Percentiles rank a stretch among this genome's conserved stretches.
phyloP scores from a whole-genome alignment of 371 early-diverging fungal genomes.

The Lichtheimia ramosa region DNA sequence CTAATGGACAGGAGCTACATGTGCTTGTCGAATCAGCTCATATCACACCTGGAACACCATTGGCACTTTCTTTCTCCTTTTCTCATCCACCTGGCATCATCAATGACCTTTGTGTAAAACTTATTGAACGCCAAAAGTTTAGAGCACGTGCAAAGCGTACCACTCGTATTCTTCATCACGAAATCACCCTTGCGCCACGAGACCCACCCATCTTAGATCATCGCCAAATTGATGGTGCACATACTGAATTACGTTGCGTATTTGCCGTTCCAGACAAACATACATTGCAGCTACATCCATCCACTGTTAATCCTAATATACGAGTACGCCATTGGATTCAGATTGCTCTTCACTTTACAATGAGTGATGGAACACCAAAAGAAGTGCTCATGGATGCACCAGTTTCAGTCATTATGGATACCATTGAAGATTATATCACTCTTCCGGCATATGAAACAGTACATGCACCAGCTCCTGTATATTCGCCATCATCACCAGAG shows the following conservation, averaged over 20 bases:
- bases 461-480: background rate
- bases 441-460: conserved; percentile 25
- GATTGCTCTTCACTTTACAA: conserved; percentile 18
- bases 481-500: too few species aligned
- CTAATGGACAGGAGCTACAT: conserved; percentile 17
- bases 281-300: conserved; percentile 30
- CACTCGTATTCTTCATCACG: conserved; percentile 38
- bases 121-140: conserved; percentile 41
- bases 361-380: conserved; percentile 22
- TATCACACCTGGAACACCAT: conserved; percentile 26
- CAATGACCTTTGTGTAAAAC: conserved; percentile 28
- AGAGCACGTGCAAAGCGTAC: conserved; percentile 34
- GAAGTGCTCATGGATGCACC: conserved; percentile 36
- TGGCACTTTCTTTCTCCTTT: conserved; percentile 27
- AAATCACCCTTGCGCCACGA: conserved; percentile 26
- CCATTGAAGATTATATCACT: conserved; percentile 27
- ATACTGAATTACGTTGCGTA: conserved; percentile 19
- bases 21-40: conserved; percentile 30
- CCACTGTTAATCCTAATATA: conserved; percentile 35
- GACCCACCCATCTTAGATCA: conserved; percentile 2
- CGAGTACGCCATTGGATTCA: conserved; percentile 46
- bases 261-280: conserved; percentile 35
- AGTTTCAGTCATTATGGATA: conserved; percentile 20
- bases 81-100: conserved; percentile 14
- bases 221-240: background rate